Evolutionary conservation across 768 basidiomycete species (phyloP), one percentile per base, ranked within the genome.

Genomic region (Phaeolepiota aurea): DNA sequence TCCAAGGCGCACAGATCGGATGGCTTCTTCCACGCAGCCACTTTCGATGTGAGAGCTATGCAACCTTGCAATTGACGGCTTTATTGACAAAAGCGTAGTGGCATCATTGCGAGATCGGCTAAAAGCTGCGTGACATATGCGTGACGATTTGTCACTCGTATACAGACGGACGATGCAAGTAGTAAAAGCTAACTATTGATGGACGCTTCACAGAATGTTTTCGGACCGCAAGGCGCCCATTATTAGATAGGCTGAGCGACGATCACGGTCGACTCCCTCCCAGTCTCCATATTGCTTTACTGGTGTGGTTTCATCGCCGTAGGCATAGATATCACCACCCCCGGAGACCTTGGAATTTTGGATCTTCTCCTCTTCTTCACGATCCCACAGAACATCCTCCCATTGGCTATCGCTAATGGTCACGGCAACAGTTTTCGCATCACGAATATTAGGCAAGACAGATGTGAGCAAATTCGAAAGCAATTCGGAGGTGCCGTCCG

Each of bases 371-470:
- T 77, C 77, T 43, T 80, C 79, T 54, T 85, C 84, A 12, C 78
- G 67, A 47, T 82, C 77, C 76, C 79, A 87, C 19, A 87, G 62
- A 1, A 87, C 78, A 48, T 88, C 87, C 39, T 84, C 80, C 87
- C 84, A 88, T 47, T 86, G 81, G 1, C 74, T 67, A 41, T 86
- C 82, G 38, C 78, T 82, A 44, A 86, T 79, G 0, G 82, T 83
- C 18, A 89, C 82, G 2, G 84, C 86, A 15, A 80, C 80, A 5
- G 80, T 82, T 54, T 74, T 82, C 10, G 84, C 82, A 43, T 82
- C 86, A 22, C 65, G 69, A 25, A 84, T 68, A 46, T 80, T 82
- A 10, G 87, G 87, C 13, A 89, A 68, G 19, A 88, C 70, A 0
- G 86, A 83, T 14, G 81, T 72, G 19, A 90, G 63, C 16, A 90